phyloP scores from a whole-genome alignment of 2,329 filamentous ascomycete species.

The Orbilia quercus region DNA sequence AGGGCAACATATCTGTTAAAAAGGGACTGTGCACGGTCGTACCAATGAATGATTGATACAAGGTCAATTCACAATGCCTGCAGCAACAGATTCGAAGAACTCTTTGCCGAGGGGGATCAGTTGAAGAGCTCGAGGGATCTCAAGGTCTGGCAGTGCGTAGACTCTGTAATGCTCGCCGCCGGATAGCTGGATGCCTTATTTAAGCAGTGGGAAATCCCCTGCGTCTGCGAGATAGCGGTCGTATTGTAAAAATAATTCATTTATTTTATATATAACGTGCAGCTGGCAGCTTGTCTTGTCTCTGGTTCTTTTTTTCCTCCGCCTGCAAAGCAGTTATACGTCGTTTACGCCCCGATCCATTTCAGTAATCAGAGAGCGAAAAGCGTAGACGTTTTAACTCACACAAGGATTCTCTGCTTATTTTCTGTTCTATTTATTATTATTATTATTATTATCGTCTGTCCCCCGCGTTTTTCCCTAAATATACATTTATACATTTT shows the following conservation, averaged over 20 bases:
- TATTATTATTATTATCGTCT: background rate
- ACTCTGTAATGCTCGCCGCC: background rate
- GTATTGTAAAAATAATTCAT: too few species aligned
- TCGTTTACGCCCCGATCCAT: conserved; percentile 5
- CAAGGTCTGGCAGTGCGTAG: background rate
- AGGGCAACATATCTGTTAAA: too few species aligned
- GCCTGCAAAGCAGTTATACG: conserved; percentile 24
- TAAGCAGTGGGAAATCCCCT: conserved; percentile 51
- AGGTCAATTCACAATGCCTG: background rate
- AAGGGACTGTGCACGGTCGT: too few species aligned
- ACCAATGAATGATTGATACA: too few species aligned
- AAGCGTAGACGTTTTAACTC: conserved; percentile 42
- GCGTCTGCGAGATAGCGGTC: conserved; percentile 3
- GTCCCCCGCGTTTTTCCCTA: conserved; percentile 37
- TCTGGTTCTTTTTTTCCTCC: background rate
- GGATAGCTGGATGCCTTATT: conserved; percentile 31
- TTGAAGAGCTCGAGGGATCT: conserved; percentile 37
- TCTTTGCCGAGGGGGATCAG: conserved; percentile 22
- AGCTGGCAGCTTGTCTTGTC: too few species aligned
- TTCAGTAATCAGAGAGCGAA: conserved; percentile 22
- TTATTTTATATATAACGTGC: conserved; percentile 6
- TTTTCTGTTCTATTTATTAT: background rate
- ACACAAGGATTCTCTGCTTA: conserved; percentile 25
- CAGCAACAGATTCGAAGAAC: too few species aligned
- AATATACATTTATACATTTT: conserved; percentile 14